Percentiles rank a stretch among this genome's conserved stretches.
Evolutionary conservation across 2,329 filamentous ascomycete genomes (phyloP).

Genomic region (Grosmannia serpens): DNA sequence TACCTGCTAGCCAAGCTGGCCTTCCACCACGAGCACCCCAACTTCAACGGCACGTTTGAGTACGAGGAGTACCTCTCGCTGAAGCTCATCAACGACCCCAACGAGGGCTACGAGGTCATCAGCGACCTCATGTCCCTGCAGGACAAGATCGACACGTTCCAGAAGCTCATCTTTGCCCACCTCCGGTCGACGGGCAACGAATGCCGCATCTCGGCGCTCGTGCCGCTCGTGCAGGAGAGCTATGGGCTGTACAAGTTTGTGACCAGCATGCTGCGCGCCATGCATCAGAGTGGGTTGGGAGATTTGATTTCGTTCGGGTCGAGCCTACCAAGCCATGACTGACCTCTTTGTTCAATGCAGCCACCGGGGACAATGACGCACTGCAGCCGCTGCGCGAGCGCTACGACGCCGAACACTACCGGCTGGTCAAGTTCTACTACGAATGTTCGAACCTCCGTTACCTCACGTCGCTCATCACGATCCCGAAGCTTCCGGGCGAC

Average conservation of each 20-base stretch:
- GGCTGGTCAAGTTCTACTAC: slow-evolving; percentile 95
- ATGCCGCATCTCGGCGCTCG: slow-evolving; percentile 86
- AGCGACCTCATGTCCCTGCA: slow-evolving; percentile 92
- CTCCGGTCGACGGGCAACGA: slow-evolving; percentile 88
- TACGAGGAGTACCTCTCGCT: slow-evolving; percentile 98
- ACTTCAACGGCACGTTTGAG: slow-evolving; percentile 98
- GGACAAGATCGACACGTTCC: slow-evolving; percentile 96
- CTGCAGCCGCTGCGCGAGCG: slow-evolving; percentile 76
- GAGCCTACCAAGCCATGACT: too few relatives aligned
- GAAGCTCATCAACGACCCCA: slow-evolving; percentile 96
- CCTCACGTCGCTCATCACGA: slow-evolving; percentile 87
- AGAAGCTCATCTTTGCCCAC: slow-evolving; percentile 96
- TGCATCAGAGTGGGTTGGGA: slow-evolving; percentile 88
- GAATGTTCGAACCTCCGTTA: slow-evolving; percentile 97
- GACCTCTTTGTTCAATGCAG: too few relatives aligned
- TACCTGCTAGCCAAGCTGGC: slow-evolving; percentile 87
- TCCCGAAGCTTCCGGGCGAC: slow-evolving; percentile 90
- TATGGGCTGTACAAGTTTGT: slow-evolving; percentile 99
- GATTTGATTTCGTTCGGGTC: too few relatives aligned
- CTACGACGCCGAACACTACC: slow-evolving; percentile 94
- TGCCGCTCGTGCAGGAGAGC: slow-evolving; percentile 90
- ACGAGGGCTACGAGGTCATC: slow-evolving; percentile 95
- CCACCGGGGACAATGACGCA: slow-evolving; percentile 87
- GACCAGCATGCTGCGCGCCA: slow-evolving; percentile 96
- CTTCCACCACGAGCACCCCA: slow-evolving; percentile 94